These are phyloP conservation scores for Dryas octopetala DNA, from an alignment of 306 rosid species.

Conservation along the genomic window DNA sequence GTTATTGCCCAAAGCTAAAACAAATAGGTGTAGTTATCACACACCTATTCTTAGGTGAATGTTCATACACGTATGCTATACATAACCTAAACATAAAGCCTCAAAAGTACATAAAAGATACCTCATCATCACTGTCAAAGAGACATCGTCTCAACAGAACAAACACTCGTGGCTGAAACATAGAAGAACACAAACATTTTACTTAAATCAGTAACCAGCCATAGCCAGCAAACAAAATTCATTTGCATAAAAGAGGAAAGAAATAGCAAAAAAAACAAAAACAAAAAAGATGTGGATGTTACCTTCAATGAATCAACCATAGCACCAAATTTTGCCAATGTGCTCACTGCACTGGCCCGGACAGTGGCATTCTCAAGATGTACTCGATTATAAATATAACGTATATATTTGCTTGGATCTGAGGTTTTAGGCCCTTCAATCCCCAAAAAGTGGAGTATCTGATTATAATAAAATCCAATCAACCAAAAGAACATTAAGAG, in stretches of 20 bases:
- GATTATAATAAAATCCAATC: constrained; percentile 17
- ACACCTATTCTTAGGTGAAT: background rate
- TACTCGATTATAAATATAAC: constrained; percentile 90
- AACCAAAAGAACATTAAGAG: constrained; percentile 20
- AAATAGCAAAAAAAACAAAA: background rate
- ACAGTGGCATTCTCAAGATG: constrained; percentile 99
- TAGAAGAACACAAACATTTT: constrained; percentile 16
- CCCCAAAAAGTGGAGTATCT: constrained; percentile 97
- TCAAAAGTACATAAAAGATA: constrained; percentile 15
- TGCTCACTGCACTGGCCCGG: constrained; percentile 97
- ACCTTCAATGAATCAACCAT: constrained; percentile 86
- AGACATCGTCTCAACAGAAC: constrained; percentile 86
- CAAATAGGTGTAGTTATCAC: background rate
- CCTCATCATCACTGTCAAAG: constrained; percentile 97
- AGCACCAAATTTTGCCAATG: constrained; percentile 96
- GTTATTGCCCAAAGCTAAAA: background rate
- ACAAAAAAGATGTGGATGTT: constrained; percentile 14
- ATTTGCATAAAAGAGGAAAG: background rate
- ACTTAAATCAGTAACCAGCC: constrained; percentile 23
- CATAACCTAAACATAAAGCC: background rate
- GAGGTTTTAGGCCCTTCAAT: constrained; percentile 98
- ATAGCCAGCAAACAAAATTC: background rate
- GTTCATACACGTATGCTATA: background rate
- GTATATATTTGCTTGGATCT: constrained; percentile 95
- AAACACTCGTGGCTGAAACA: constrained; percentile 84